Base-by-base conservation (phyloP, 2,329 filamentous ascomycete genomes). In the Lithohypha guttulata region DNA sequence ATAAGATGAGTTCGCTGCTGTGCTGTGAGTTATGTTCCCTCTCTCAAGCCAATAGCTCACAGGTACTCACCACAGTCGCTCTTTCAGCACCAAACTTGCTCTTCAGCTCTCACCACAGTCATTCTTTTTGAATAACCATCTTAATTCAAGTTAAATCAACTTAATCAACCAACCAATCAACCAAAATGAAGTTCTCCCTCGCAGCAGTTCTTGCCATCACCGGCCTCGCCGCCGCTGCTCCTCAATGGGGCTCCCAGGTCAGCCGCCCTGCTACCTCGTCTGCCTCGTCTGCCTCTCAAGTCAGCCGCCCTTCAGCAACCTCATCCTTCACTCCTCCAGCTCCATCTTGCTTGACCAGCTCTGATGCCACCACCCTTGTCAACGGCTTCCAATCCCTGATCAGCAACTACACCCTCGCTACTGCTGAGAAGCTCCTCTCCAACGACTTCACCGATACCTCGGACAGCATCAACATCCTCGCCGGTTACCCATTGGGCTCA, bases 401-500 rank as follows among this genome's bases (percentile, higher is more conserved):
- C 23, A 50, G 46, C 27, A 34, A 36, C 22, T 50, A 47, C 43
- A 23, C 48, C 42, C 13, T 38, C 31, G 28, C 40, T 35, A 15
- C 35, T 29, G 38, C 48, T 28, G 19, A 18, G 21, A 36, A 43
- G 35, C 44, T 55, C 35, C 51, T 60, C 2, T 35, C 49, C 11
- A 36, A 46, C 5, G 29, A 38, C 48, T 59, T 62, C 46, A 44
- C 36, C n/a, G 59, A 60, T 41, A 47, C 35, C 5, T 57, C 54
- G 2, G 55, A 58, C 51, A 57, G 53, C 45, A 56, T 49, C 44
- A 47, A 51, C 45, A 41, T 39, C 38, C 29, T 51, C 13, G 41
- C 42, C 23, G 44, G 44, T 23, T 35, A 53, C 21, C 53, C 55
- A 4, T 43, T 59, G 1, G 57, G 54, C 3, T 42, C 32, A n/a